Conservation (phyloP, 179 eudicot genomes). For the Nepenthes alata region DNA sequence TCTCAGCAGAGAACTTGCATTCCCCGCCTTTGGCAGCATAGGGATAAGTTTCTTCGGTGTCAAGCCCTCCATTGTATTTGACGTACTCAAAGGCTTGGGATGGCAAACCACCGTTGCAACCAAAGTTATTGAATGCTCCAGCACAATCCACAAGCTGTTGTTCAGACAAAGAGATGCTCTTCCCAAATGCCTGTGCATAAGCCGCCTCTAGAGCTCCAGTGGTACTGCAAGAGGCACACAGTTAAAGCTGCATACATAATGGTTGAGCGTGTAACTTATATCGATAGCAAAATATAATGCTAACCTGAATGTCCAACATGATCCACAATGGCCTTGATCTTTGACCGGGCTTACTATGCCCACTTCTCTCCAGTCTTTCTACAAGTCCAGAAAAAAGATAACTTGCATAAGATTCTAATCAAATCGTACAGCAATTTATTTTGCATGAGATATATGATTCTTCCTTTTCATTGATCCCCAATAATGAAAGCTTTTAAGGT, state of each 20-base stretch:
- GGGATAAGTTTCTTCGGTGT: constrained; percentile 86
- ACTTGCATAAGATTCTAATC: constrained; percentile 6
- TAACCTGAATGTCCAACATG: constrained; percentile 99
- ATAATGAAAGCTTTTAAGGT: background rate
- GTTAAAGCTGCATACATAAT: background rate
- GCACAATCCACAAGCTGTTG: constrained; percentile 99
- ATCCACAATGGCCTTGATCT: constrained; percentile 80
- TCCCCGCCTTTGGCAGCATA: constrained; percentile 55
- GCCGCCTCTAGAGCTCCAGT: constrained; percentile 98
- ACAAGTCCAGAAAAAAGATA: constrained; percentile 12
- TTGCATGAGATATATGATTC: background rate
- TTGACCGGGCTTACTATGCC: constrained; percentile 95
- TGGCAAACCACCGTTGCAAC: constrained; percentile 90
- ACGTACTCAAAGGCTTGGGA: constrained; percentile 95
- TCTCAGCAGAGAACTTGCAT: constrained; percentile 60
- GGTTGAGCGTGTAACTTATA: background rate
- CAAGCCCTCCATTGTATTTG: constrained; percentile 87
- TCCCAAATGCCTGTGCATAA: constrained; percentile 76
- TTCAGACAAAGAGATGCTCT: constrained; percentile 77
- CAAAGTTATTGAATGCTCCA: constrained; percentile 55
- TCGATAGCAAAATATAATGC: constrained; percentile 1
- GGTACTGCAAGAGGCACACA: constrained; percentile 43
- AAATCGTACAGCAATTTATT: background rate
- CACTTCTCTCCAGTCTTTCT: constrained; percentile 89
- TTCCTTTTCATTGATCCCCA: background rate